Conservation (phyloP, 345 rosid genomes). For the Viola odorata region DNA sequence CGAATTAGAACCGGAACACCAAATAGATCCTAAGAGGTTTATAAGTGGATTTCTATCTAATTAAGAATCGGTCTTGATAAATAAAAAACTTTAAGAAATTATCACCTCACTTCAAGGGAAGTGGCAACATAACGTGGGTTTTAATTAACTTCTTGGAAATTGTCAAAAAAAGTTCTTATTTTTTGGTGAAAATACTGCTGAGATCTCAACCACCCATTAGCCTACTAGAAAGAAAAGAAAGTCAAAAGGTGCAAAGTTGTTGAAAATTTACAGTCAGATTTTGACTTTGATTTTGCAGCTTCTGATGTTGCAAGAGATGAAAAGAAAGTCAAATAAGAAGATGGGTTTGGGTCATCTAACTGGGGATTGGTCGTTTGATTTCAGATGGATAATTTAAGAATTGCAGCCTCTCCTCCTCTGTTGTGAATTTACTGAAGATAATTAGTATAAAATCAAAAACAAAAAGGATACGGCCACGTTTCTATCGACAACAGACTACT, state of each 20-base stretch:
- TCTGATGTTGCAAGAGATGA: neutral
- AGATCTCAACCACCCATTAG: slow-evolving; percentile 11
- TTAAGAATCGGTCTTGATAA: too few species aligned
- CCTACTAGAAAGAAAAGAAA: neutral
- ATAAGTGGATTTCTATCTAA: too few species aligned
- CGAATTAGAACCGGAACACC: too few species aligned
- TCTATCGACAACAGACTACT: slow-evolving; percentile 1
- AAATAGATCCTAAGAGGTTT: too few species aligned
- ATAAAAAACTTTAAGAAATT: too few species aligned
- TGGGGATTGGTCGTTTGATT: slow-evolving; percentile 5
- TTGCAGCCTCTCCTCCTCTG: neutral
- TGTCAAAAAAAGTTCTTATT: too few species aligned
- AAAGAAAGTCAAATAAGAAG: slow-evolving; percentile 24
- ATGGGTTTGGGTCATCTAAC: slow-evolving; percentile 35
- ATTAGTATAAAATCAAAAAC: neutral
- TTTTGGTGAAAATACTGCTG: slow-evolving; percentile 14
- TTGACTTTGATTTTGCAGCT: neutral
- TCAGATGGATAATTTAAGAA: neutral
- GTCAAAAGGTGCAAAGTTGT: too few species aligned
- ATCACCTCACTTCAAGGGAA: too few species aligned
- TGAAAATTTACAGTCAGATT: neutral
- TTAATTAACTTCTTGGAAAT: too few species aligned
- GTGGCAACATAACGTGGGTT: too few species aligned
- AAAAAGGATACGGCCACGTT: neutral
- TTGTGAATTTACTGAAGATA: slow-evolving; percentile 4